Evolutionary conservation across 1,139 yeast species (phyloP), one percentile per base, ranked within the genome.

Genomic region (Saccharomycopsis crataegensis): DNA sequence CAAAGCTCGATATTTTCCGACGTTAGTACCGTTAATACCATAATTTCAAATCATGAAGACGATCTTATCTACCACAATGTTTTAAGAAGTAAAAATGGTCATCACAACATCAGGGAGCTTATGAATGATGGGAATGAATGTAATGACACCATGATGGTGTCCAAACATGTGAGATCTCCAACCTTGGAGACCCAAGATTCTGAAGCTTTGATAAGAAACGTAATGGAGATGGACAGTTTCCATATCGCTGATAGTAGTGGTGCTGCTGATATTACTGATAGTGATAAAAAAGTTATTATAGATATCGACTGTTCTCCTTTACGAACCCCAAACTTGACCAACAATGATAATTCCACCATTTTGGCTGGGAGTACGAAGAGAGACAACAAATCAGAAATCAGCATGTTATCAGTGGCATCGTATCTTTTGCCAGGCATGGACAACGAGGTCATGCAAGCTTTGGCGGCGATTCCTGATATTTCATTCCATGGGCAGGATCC

Each of bases 381-480:
- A 12, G 36, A 41, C 8, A 45, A 47, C 31, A 51, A 52, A 44
- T 48, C 54, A 33, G 42, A 44, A 28, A 51, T 54, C 28, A 51
- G 54, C 38, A 54, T 54, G 57, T 48, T 54, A n/a, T 48, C 53
- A 6, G 46, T 43, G 3, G 50, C 46, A 8, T 54, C 57, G 8
- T 54, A 48, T 36, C 12, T 46, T 6, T 9, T 54, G n/a, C 57
- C 57, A 14, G 90, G 89, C 3, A 78, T 83, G 49, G 79, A 85
- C 55, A 76, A 75, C 53, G 74, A 74, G 52, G 84, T 82, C 1
- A 77, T 86, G 50, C 83, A 82, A 49, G 88, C 83, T 62, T 73
- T 87, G 52, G 91, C 93, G 0, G 84, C 85, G 2, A 82, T 89
- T 49, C 91, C 96, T 0, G 96, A 89, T 64, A 91, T 84, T 56